Conservation (phyloP, 2,329 filamentous ascomycete species). For the Phialophora expanda region DNA sequence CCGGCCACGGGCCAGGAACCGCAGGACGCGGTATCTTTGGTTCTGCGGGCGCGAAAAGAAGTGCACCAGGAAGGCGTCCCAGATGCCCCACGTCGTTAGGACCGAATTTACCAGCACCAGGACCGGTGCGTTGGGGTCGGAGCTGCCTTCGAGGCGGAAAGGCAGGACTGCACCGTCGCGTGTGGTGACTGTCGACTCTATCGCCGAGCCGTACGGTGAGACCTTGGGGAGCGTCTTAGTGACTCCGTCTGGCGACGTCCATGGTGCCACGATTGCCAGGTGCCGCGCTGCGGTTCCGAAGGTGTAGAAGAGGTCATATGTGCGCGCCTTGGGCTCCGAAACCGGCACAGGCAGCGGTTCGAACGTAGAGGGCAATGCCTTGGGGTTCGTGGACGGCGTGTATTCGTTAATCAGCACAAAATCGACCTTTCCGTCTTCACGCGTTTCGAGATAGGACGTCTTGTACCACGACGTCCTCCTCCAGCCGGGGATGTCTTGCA, state of each 20-base stretch:
- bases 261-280: slow-evolving; percentile 59
- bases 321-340: slow-evolving; percentile 61
- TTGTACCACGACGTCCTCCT: slow-evolving; percentile 72
- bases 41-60: slow-evolving; percentile 61
- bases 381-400: slow-evolving; percentile 67
- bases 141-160: slow-evolving; percentile 73
- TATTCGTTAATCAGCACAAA: slow-evolving; percentile 77
- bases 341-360: slow-evolving; percentile 46
- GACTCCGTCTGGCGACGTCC: slow-evolving; percentile 60
- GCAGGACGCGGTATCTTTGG: slow-evolving; percentile 72
- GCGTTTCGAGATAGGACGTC: slow-evolving; percentile 66
- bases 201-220: slow-evolving; percentile 49
- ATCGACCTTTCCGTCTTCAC: slow-evolving; percentile 55
- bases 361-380: background rate
- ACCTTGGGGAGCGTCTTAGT: slow-evolving; percentile 61
- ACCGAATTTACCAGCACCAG: slow-evolving; percentile 81
- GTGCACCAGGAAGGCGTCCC: slow-evolving; percentile 73
- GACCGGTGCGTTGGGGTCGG: slow-evolving; percentile 69
- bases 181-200: slow-evolving; percentile 72
- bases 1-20: slow-evolving; percentile 78
- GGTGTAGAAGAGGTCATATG: slow-evolving; percentile 76
- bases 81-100: slow-evolving; percentile 77
- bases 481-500: slow-evolving; percentile 79
- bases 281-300: slow-evolving; percentile 78
- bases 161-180: slow-evolving; percentile 70